Base-by-base conservation (phyloP, 139 green algal genomes). In the Pleodorina starrii region DNA sequence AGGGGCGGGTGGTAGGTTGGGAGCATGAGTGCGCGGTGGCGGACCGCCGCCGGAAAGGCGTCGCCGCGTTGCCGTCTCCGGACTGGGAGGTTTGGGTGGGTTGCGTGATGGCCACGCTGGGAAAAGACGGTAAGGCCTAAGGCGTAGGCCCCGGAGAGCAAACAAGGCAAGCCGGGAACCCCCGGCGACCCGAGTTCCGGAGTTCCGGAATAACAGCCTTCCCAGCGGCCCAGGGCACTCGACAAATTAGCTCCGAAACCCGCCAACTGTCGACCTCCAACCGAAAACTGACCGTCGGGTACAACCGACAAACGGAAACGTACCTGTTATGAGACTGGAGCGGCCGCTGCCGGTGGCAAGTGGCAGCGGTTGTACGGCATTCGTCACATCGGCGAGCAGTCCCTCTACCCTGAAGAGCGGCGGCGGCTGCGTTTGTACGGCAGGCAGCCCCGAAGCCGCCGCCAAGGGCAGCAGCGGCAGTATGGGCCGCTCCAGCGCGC, bases 301-400 rank as follows among this genome's bases (percentile, higher is more conserved):
- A 57, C 48, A 12, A 57, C 48, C 12, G 48, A 10, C 48, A 12
- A 21, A 57, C 48, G 59, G 16, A 73, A 19, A 81, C 43, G 27
- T 25, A 59, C 73, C 73, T 16, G 42, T 81, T 9, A 81, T 38
- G 25, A 81, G 59, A 42, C 43, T 81, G 3, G 42, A 57, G 27
- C 43, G 73, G 7, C 73, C 73, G 44, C 73, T 40, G 27, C 42
- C 73, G 43, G 73, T 25, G 7, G 17, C 73, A 4, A 44, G 25
- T 42, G 43, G 42, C 73, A 81, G 43, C 27, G 73, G 73, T 42
- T 59, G 73, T 44, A 40, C 73, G 32, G 73, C 73, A 35, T 59
- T 44, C 73, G 25, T 12, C 73, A 81, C 21, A 16, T 81, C 73
- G 17, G 42, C 73, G 19, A 81, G 42, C 73, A 81, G 73, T 2